phyloP scores from a whole-genome alignment of 2,329 filamentous ascomycete genomes.

The Cyphellophora attinorum region DNA sequence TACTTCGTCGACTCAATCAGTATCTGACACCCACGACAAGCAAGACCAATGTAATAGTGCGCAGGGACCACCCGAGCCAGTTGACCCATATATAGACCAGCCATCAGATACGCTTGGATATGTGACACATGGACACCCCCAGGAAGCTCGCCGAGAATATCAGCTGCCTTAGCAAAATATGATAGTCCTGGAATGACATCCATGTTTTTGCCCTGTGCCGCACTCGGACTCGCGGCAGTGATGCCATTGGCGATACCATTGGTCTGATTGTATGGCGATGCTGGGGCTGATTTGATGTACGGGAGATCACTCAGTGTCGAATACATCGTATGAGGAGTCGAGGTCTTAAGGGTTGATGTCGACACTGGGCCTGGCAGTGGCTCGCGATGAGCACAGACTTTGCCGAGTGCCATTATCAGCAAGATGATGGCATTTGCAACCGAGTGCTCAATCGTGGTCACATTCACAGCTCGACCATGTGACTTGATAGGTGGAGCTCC shows the following conservation, averaged over 20 bases:
- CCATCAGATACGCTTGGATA: slow-evolving; percentile 75
- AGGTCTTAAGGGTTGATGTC: slow-evolving; percentile 21
- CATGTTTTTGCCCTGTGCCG: slow-evolving; percentile 54
- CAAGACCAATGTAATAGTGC: slow-evolving; percentile 58
- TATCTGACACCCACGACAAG: slow-evolving; percentile 54
- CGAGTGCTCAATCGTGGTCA: slow-evolving; percentile 40
- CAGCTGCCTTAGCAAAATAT: slow-evolving; percentile 77
- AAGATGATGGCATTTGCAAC: slow-evolving; percentile 75
- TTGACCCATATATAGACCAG: slow-evolving; percentile 82
- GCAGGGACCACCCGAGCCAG: slow-evolving; percentile 80
- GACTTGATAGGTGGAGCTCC: slow-evolving; percentile 4
- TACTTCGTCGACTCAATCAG: slow-evolving; percentile 55
- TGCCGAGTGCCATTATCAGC: slow-evolving; percentile 74
- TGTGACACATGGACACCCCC: slow-evolving; percentile 73
- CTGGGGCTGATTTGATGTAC: slow-evolving; percentile 15
- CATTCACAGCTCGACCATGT: slow-evolving; percentile 17
- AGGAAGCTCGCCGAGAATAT: slow-evolving; percentile 73
- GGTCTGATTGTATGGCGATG: slow-evolving; percentile 13
- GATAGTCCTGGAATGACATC: slow-evolving; percentile 82
- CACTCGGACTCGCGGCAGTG: slow-evolving; percentile 9
- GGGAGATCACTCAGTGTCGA: slow-evolving; percentile 9
- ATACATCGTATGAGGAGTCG: slow-evolving; percentile 16
- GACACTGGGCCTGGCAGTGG: slow-evolving; percentile 39
- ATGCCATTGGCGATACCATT: slow-evolving; percentile 8
- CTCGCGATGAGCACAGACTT: slow-evolving; percentile 55